Evolutionary conservation across 75 land plant species (phyloP), one percentile per base, ranked within the genome.

Genomic region (Sequoiadendron giganteum): DNA sequence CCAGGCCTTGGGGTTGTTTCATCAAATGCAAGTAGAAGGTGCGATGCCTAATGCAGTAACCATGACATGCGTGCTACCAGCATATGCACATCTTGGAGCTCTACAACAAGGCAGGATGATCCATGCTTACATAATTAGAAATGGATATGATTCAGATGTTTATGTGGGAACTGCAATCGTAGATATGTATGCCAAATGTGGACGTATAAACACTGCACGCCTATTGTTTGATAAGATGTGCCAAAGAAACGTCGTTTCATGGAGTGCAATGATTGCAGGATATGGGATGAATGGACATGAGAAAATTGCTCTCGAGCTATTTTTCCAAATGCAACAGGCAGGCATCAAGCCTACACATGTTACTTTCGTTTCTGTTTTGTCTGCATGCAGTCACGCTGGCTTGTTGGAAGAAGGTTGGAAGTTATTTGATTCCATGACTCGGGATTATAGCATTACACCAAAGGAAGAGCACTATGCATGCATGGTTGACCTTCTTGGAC

Each of bases 141-240:
- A 81, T 54, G 80, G 82, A 39, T 36, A 87, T 9, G 76, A 68
- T 28, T 82, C 85, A 2, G 88, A 86, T 32, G 79, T 78, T 16
- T 86, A 89, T 86, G 87, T 89, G 2, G 78, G 78, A 39, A 89
- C 88, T 58, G 90, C 90, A 38, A 43, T 91, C 8, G 61, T 91
- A 14, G 87, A 89, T 82, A 89, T 91, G 90, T 91, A 91, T 87
- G 87, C 88, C 38, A 91, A 89, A 85, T 91, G 88, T 79, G 92
- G 90, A 38, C 55, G 88, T 76, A 68, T 91, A 58, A 87, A 89
- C 13, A 25, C 30, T 47, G 90, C 92, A 21, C 8, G 68, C 36
- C 18, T 34, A 15, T 38, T 87, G 5, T 91, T 91, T 61, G 40
- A 78, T 36, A 85, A n/a, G 78, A 10, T 85, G 43, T 18, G 54